Evolutionary conservation across 148 eudicot species (phyloP).

Genomic region (Nepenthes gracilis): DNA sequence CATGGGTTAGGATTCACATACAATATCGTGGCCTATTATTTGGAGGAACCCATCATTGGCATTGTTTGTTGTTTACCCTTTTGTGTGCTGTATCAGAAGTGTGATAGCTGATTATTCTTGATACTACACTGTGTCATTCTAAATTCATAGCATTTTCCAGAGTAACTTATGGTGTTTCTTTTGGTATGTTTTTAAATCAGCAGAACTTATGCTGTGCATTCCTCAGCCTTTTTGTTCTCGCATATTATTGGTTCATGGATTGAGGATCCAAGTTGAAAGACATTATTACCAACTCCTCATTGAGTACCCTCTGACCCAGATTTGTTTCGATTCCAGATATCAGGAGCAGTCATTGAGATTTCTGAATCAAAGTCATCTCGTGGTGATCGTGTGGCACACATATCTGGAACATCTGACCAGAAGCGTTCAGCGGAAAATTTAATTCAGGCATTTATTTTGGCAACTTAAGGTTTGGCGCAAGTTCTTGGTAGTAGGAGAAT

Average conservation of each 20-base stretch:
- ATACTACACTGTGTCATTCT: too few species aligned
- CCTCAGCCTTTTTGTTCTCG: too few species aligned
- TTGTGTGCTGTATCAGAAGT: too few species aligned
- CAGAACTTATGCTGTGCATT: too few species aligned
- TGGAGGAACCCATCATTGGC: too few species aligned
- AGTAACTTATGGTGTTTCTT: too few species aligned
- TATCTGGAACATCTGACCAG: conserved; percentile 86
- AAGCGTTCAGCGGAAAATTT: conserved; percentile 84
- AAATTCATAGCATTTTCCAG: too few species aligned
- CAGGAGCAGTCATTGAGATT: conserved; percentile 82
- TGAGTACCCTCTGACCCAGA: conserved; percentile 11
- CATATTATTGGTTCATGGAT: neutral
- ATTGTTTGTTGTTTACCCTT: too few species aligned
- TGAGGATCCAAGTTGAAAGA: neutral
- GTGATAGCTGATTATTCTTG: too few species aligned
- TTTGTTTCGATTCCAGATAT: conserved; percentile 43
- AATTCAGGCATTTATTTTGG: conserved; percentile 88
- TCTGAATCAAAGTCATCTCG: conserved; percentile 65
- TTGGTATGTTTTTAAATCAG: too few species aligned
- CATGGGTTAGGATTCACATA: too few species aligned
- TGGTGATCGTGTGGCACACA: conserved; percentile 74
- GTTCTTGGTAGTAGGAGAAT: conserved; percentile 24
- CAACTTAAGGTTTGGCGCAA: conserved; percentile 35
- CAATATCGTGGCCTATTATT: too few species aligned
- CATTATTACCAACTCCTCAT: neutral